Evolutionary conservation across 208 protist species (phyloP), one percentile per base, ranked within the genome.

Genomic region (Wallacemonas sp.): DNA sequence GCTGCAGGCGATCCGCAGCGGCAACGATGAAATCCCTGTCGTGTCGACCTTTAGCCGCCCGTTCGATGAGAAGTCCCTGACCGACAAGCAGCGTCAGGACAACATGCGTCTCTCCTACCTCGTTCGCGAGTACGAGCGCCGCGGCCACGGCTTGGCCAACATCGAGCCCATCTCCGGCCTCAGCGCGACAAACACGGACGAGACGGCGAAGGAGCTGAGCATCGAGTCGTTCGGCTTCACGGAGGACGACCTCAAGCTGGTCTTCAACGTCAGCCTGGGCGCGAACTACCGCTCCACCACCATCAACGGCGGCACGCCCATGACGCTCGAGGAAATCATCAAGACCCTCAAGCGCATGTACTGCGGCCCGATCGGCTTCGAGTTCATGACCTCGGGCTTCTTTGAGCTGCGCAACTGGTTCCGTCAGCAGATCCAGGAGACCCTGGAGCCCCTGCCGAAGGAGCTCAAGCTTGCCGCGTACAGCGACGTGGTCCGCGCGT

Each of bases 351-450:
- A 73, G 29, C 61, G 74, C 21, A 89, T 96, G 74, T 98, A 98
- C 83, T 97, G 89, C 65, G 86, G 87, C 23, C 74, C 74, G 3
- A 96, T 98, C 60, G 96, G 96, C 41, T 96, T 94, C 70, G 97
- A 99, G 85, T 99, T 98, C 81, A 98, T 99, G 92, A 93, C 97
- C 27, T 98, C 98, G 72, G 85, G 88, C 47, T 92, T 87, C 76
- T 85, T 94, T 56, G 89, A 98, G 26, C 74, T 97, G 61, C 90
- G 93, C 66, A 96, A 99, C 72, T 99, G 96, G 96, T 94, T 99
- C 67, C 82, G 94, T 19, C 81, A 98, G 52, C 76, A 96, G 65
- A 87, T 93, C 69, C 65, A 65, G 47, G 89, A 98, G 77, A 85
- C 85, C 6, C 66, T 88, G 16, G 41, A 88, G 56, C 65, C 79